Base-by-base conservation (phyloP, 2,329 filamentous ascomycete genomes). In the Thielaviopsis musarum region DNA sequence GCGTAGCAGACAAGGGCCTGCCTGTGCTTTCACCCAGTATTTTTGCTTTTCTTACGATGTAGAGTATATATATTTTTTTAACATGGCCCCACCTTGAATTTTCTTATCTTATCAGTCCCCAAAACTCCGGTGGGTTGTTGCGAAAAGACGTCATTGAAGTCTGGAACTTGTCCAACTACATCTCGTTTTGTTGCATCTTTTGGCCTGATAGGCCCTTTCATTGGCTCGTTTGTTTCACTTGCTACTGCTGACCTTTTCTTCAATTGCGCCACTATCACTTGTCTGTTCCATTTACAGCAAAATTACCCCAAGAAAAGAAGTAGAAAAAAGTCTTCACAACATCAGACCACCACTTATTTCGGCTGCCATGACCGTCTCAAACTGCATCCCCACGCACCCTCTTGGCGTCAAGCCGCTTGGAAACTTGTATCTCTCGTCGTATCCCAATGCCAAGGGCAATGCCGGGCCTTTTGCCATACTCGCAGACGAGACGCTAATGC, bases 401-500 rank as follows among this genome's bases (percentile, higher is more conserved):
- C 75, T 95, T 54, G 86, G 86, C 34, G 77, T 97, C 64, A 93
- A 90, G 68, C 91, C 93, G 1, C 79, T 86, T 62, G 93, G 91
- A 45, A 97, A 98, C 73, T 83, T 84, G 65, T 84, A 78, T 55
- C 79, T 91, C 52, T 81, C 82, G 21, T 59, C 60, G n/a, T 53
- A 49, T 5, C 57, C 60, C n/a, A 62, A 62, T 30, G 57, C 57
- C 38, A 54, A 54, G n/a, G 62, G 70, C 74, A 55, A 77, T 74
- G 48, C 79, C 62, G 91, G 90, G 17, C 67, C 68, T 5, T 85
- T 95, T 68, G 77, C 78, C 60, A 69, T 70, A 48, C 73, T 95
- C 58, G 87, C 91, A 3, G 91, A 97, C 70, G 90, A 96, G 71
- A 72, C 93, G 64, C 74, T 96, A 56, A 77, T 84, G 64, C 75